These are phyloP conservation scores for Talaromyces amestolkiae DNA, from an alignment of 2,329 filamentous ascomycete species.

Conservation along the genomic window DNA sequence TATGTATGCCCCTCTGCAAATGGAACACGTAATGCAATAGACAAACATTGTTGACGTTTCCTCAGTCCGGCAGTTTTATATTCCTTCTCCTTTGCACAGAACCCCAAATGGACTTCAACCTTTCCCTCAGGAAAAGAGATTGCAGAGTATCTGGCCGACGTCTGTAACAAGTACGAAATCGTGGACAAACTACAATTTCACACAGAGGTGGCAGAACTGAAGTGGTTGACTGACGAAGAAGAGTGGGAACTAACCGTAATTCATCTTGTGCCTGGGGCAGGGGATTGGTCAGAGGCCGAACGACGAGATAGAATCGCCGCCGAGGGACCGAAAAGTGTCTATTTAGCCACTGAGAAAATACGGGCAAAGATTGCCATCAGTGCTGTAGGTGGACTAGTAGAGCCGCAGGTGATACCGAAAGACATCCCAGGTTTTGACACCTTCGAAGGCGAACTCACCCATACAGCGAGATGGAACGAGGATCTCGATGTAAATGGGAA, in stretches of 20 bases:
- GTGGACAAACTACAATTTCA: constrained; percentile 59
- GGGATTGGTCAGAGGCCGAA: constrained; percentile 53
- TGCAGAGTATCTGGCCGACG: constrained; percentile 51
- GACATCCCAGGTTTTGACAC: constrained; percentile 52
- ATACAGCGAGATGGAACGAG: constrained; percentile 58
- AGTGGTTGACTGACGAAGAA: constrained; percentile 54
- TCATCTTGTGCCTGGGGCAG: constrained; percentile 52
- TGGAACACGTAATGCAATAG: neutral
- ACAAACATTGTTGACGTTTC: neutral
- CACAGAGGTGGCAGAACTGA: constrained; percentile 54
- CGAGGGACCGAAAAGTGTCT: constrained; percentile 49
- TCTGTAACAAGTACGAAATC: constrained; percentile 53
- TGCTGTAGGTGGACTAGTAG: constrained; percentile 56
- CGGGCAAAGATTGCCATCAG: constrained; percentile 56
- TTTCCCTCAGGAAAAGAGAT: constrained; percentile 52
- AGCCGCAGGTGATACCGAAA: constrained; percentile 52
- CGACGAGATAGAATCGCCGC: constrained; percentile 44
- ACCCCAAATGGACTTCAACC: constrained; percentile 51
- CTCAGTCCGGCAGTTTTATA: constrained; percentile 55
- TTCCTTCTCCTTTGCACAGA: constrained; percentile 56
- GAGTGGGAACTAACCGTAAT: constrained; percentile 56
- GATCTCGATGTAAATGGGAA: constrained; percentile 54
- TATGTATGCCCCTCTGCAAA: constrained; percentile 35
- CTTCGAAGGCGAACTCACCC: constrained; percentile 57
- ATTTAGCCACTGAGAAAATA: constrained; percentile 52